Percentiles rank a stretch among this genome's conserved stretches.
These are phyloP conservation scores for Litsea cubeba DNA, from an alignment of 164 flowering plant genomes.

Conservation along the genomic window DNA sequence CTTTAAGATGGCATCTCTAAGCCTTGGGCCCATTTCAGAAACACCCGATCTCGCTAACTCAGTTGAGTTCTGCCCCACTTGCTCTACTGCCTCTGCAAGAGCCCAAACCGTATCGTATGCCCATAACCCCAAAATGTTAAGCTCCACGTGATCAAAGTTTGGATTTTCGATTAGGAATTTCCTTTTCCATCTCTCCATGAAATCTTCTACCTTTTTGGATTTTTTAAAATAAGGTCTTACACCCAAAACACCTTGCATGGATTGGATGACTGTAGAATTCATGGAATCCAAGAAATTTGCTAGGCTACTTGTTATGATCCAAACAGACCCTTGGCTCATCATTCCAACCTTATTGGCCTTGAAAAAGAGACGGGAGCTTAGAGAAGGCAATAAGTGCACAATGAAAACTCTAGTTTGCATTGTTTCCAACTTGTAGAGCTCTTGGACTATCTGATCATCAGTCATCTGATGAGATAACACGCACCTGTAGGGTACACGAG, in stretches of 20 bases:
- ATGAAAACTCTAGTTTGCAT: slow-evolving; percentile 25
- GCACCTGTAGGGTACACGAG: neutral
- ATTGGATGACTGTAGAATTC: slow-evolving; percentile 11
- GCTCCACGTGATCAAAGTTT: neutral
- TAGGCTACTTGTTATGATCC: slow-evolving; percentile 22
- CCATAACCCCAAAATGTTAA: slow-evolving; percentile 34
- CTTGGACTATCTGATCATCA: slow-evolving; percentile 8
- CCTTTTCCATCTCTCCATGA: slow-evolving; percentile 15
- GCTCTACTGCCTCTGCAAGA: slow-evolving; percentile 38
- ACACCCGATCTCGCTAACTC: slow-evolving; percentile 7
- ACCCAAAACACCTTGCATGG: slow-evolving; percentile 31
- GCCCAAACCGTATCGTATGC: slow-evolving; percentile 44
- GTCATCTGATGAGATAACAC: slow-evolving; percentile 10
- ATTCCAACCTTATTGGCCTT: slow-evolving; percentile 16
- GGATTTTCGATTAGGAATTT: slow-evolving; percentile 5
- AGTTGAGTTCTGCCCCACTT: slow-evolving; percentile 1
- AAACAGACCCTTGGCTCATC: slow-evolving; percentile 23
- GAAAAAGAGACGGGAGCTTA: slow-evolving; percentile 10
- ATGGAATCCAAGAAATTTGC: slow-evolving; percentile 8
- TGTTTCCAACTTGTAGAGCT: slow-evolving; percentile 13
- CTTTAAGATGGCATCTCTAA: slow-evolving; percentile 18
- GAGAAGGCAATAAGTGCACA: slow-evolving; percentile 20
- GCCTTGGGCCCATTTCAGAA: slow-evolving; percentile 27
- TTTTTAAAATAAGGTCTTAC: slow-evolving; percentile 13
- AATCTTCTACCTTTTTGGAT: slow-evolving; percentile 10